A percentile compares a stretch with the other conserved stretches of the same genome.
Conservation (phyloP, 208 protist species). For the Jaenimonas drosophilae region DNA sequence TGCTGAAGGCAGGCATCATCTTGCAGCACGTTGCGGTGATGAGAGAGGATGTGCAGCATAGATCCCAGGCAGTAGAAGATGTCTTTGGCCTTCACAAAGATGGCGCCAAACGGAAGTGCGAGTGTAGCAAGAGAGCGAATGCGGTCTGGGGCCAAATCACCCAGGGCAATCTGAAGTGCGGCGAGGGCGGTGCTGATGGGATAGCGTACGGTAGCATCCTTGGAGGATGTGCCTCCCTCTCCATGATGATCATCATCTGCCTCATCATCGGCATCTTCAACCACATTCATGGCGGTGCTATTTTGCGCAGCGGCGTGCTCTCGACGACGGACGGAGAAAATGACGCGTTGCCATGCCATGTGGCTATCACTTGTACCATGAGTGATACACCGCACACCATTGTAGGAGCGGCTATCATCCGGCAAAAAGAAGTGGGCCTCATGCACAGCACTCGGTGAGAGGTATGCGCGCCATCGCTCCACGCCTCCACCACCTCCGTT, state of each 20-base stretch:
- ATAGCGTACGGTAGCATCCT: not conserved
- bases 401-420: too few relatives aligned
- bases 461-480: not conserved
- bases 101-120: conserved; percentile 37
- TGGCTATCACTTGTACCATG: too few relatives aligned
- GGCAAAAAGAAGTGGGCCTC: too few relatives aligned
- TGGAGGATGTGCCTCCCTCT: not conserved
- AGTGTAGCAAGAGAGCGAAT: conserved; percentile 39
- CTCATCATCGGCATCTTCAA: too few relatives aligned
- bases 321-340: too few relatives aligned
- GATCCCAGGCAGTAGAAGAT: conserved; percentile 51
- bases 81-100: conserved; percentile 26
- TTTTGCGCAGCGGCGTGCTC: too few relatives aligned
- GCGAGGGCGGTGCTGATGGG: conserved; percentile 31
- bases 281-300: too few relatives aligned
- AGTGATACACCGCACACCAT: too few relatives aligned
- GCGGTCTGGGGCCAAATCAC: conserved; percentile 36
- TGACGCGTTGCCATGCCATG: too few relatives aligned
- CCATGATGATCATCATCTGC: too few relatives aligned
- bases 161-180: conserved; percentile 49
- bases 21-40: conserved; percentile 64
- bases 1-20: conserved; percentile 37
- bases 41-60: conserved; percentile 36
- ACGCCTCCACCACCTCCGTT: not conserved
- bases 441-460: too few relatives aligned